Conservation (phyloP, 2,329 filamentous ascomycete species). For the Mycosphaerella arachidis region DNA sequence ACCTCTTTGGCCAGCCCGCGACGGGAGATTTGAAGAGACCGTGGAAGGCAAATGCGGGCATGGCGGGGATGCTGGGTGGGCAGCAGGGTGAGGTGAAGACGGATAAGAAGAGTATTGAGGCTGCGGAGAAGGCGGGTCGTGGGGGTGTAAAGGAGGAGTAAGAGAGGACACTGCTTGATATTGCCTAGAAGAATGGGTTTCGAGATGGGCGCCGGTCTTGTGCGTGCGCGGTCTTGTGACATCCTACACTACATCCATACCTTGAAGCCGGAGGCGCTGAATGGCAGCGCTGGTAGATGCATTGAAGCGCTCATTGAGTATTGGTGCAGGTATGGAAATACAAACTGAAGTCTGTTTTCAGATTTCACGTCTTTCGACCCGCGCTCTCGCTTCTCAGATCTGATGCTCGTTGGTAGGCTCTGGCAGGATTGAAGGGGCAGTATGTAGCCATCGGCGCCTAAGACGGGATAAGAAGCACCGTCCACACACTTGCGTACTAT, state of each 20-base stretch:
- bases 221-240: too few relatives aligned
- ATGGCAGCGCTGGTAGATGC: not conserved
- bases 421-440: too few relatives aligned
- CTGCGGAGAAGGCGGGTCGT: constrained; percentile 47
- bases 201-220: too few relatives aligned
- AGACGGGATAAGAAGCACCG: too few relatives aligned
- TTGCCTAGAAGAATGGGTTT: too few relatives aligned
- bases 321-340: not conserved
- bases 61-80: constrained; percentile 67
- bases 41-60: constrained; percentile 80
- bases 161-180: not conserved
- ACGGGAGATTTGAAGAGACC: constrained; percentile 88
- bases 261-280: not conserved
- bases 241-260: not conserved
- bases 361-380: not conserved
- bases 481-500: too few relatives aligned
- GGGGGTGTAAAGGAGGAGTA: constrained; percentile 53
- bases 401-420: too few relatives aligned
- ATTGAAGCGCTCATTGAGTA: not conserved
- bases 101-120: constrained; percentile 61
- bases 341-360: not conserved
- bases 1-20: constrained; percentile 81
- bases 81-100: constrained; percentile 68
- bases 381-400: too few relatives aligned
- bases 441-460: too few relatives aligned